phyloP scores from a whole-genome alignment of 1,139 yeast species.

The Saccharomycopsis hybrid region DNA sequence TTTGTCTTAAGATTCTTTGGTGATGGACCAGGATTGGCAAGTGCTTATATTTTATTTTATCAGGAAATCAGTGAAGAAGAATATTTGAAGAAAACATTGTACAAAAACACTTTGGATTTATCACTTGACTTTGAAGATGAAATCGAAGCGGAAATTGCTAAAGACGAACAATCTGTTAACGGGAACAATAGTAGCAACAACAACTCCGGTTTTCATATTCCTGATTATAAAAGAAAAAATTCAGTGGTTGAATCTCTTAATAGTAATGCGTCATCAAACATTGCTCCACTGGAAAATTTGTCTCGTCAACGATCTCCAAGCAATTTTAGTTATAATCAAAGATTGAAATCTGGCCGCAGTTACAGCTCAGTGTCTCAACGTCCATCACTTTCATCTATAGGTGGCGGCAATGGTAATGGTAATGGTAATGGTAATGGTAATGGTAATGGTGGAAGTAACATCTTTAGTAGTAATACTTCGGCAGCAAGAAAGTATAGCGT shows the following conservation, averaged over 20 bases:
- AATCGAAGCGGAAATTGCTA: neutral
- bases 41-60: slow-evolving; percentile 87
- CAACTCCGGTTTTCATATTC: slow-evolving; percentile 1
- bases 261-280: neutral
- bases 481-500: too few species aligned
- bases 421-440: neutral
- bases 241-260: neutral
- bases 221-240: slow-evolving; percentile 3
- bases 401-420: neutral
- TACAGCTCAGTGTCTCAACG: neutral
- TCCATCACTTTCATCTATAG: neutral
- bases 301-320: too few species aligned
- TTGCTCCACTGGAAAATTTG: neutral
- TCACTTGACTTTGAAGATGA: slow-evolving; percentile 6
- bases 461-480: too few species aligned
- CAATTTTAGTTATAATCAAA: neutral
- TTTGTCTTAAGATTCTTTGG: slow-evolving; percentile 87
- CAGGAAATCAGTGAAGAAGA: slow-evolving; percentile 35
- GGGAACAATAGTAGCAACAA: neutral
- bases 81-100: slow-evolving; percentile 25
- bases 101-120: slow-evolving; percentile 18
- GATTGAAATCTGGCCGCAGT: neutral
- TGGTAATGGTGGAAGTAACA: neutral
- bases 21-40: slow-evolving; percentile 79
- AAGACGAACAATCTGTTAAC: neutral